Evolutionary conservation across 176 grass and related monocot species (phyloP), one percentile per base, ranked within the genome.

Genomic region (Phyllostachys edulis): DNA sequence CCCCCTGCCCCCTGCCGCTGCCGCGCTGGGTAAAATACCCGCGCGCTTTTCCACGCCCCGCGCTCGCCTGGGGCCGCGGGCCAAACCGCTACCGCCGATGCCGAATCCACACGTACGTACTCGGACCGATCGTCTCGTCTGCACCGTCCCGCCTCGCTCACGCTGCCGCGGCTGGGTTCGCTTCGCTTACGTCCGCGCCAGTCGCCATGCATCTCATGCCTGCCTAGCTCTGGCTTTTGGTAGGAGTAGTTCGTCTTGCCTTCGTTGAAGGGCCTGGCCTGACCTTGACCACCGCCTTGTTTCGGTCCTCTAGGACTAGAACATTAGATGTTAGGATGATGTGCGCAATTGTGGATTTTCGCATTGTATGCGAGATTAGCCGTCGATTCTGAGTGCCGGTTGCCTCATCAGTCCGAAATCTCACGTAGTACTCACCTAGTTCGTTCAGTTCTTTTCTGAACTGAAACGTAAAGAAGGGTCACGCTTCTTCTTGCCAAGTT

Each of bases 181-280:
- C 39, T 16, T 59, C 59, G 59, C 23, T 61, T 26, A 13, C 59
- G 23, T 1, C 59, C 59, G 59, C 23, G 32, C 4, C 26, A 5
- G 44, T 20, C 13, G 77, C 61, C 20, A 32, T 61, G 59, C 23
- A 55, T 20, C 51, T 5, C 17, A 26, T 41, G 23, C 23, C 37
- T n/a, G 80, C 54, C 32, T 17, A 38, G 24, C 12, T 36, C 6
- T 59, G 59, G 18, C 27, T 60, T 18, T 45, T 38, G 39, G 1
- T 74, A 17, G 76, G 10, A 59, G 54, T 52, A 27, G 34, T 17
- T 56, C 59, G 71, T 65, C 57, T 55, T 82, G 85, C 73, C 23
- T 65, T 75, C 39, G 47, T 88, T 76, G 65, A 88, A 71, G 54
- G 78, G 50, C 62, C 77, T 51, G 54, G 54, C 80, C 81, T 40